Percentiles rank a stretch among this genome's conserved stretches.
Conservation (phyloP, 768 basidiomycete species). For the Candolleomyces eurysporus region DNA sequence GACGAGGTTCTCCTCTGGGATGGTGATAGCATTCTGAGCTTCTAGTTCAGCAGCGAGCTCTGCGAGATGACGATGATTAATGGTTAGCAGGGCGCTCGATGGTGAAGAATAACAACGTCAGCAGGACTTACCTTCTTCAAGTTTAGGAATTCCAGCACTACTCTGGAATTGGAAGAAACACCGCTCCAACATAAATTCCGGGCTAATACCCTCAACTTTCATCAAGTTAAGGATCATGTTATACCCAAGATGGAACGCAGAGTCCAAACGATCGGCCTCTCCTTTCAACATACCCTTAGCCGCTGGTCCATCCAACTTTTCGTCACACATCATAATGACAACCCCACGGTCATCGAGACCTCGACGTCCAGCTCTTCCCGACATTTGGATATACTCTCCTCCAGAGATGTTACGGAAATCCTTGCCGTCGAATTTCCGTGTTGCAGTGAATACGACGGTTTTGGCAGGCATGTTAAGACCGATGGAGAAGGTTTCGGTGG, state of each 20-base stretch:
- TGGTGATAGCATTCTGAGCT: slow-evolving; percentile 55
- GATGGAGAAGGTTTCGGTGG: slow-evolving; percentile 98
- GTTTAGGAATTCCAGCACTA: slow-evolving; percentile 79
- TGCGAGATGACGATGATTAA: too few relatives aligned
- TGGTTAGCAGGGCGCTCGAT: too few relatives aligned
- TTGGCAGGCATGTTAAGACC: slow-evolving; percentile 99
- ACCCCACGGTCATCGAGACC: slow-evolving; percentile 98
- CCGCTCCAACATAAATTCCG: slow-evolving; percentile 95
- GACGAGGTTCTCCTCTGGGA: slow-evolving; percentile 82
- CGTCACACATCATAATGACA: slow-evolving; percentile 99
- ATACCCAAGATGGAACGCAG: slow-evolving; percentile 97
- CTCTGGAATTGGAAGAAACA: slow-evolving; percentile 99
- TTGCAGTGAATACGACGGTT: slow-evolving; percentile 95
- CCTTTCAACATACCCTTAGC: slow-evolving; percentile 99
- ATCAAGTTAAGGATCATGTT: slow-evolving; percentile 99
- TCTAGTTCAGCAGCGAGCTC: slow-evolving; percentile 78
- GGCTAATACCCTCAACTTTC: slow-evolving; percentile 97
- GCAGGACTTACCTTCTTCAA: slow-evolving; percentile 70
- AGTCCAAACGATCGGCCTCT: slow-evolving; percentile 93
- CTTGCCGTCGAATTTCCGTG: slow-evolving; percentile 94
- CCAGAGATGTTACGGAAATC: slow-evolving; percentile 92
- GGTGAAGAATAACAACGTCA: neutral
- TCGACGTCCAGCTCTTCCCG: slow-evolving; percentile 94
- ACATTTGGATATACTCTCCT: slow-evolving; percentile 99
- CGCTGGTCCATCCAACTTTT: slow-evolving; percentile 88